Base-by-base conservation (phyloP, 768 basidiomycete species). In the Lactifluus hygrophoroides region DNA sequence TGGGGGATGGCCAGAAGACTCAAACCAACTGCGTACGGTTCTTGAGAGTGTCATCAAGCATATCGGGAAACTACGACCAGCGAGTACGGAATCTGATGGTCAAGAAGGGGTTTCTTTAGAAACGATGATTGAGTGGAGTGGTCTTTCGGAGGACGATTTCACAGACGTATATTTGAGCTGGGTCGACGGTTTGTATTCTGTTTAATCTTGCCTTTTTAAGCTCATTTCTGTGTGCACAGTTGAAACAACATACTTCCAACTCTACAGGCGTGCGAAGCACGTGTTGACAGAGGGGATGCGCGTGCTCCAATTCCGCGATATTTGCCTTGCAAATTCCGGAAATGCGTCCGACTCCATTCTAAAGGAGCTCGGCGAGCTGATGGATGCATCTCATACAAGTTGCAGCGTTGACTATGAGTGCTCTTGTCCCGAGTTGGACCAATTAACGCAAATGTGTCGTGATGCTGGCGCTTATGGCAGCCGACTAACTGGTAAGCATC, bases 211-310 rank as follows among this genome's bases (percentile, higher is more conserved):
- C 38, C 40, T 34, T 37, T 27, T 16, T 27, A 5, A 25, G 25
- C 38, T 28, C n/a, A 16, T 19, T 14, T 19, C 17, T 23, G 16
- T 28, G 17, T 7, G 2, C 62, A 3, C 67, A 90, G 90, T 90
- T 38, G 86, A 93, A 70, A 83, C 89, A 13, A 82, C 80, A 1
- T 75, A 84, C 70, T 93, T 93, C 75, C 85, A 91, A 68, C 71
- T 94, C 16, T 90, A 88, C 76, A 86, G 85, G 64, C 82, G 93
- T 56, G 82, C 86, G 5, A 83, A 80, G 67, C 93, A 94, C 66
- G 88, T 92, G 51, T 81, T 85, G 69, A 76, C 81, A 5, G 94
- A 94, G 72, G 85, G 89, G 6, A 75, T 85, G 34, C 83, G 89
- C 16, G 92, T 94, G 5, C 80, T 93, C 38, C 76, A 82, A 65